These are phyloP conservation scores for Arthrobotrys megalospora DNA, from an alignment of 2,329 filamentous ascomycete genomes.

Conservation along the genomic window DNA sequence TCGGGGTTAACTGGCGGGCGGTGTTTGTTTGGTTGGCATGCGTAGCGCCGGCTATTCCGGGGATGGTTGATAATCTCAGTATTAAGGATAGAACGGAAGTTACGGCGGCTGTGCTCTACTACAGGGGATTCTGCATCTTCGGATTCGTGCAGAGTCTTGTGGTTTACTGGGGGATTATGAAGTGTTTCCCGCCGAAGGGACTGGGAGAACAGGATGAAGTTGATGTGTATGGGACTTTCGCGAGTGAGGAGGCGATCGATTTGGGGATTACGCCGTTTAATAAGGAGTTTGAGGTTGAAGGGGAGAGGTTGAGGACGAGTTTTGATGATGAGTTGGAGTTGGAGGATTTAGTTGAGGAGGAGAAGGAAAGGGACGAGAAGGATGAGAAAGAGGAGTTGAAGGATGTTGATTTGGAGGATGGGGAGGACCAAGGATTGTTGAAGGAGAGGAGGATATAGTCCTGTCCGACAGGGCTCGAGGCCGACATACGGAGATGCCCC, in stretches of 20 bases:
- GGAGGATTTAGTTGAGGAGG: slow-evolving; percentile 41
- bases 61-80: slow-evolving; percentile 51
- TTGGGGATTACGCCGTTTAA: slow-evolving; percentile 59
- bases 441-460: slow-evolving; percentile 38
- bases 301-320: slow-evolving; percentile 37
- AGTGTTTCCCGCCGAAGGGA: slow-evolving; percentile 41
- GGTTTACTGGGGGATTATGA: slow-evolving; percentile 52
- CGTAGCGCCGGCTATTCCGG: slow-evolving; percentile 51
- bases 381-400: slow-evolving; percentile 12
- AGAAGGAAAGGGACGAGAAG: slow-evolving; percentile 21
- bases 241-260: slow-evolving; percentile 57
- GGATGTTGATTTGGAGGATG: slow-evolving; percentile 27
- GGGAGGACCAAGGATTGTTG: slow-evolving; percentile 44
- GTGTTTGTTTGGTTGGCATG: slow-evolving; percentile 55
- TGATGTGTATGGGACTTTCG: slow-evolving; percentile 57
- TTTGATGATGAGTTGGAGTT: slow-evolving; percentile 45
- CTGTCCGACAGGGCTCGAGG: too few relatives aligned
- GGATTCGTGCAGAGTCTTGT: slow-evolving; percentile 57
- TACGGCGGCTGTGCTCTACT: slow-evolving; percentile 50
- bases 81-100: slow-evolving; percentile 54
- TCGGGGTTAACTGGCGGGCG: slow-evolving; percentile 57
- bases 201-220: slow-evolving; percentile 57
- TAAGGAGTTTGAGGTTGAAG: slow-evolving; percentile 58
- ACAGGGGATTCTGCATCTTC: slow-evolving; percentile 57
- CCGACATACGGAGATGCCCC: too few relatives aligned